phyloP scores from a whole-genome alignment of 164 flowering plant species.

The Tetrastigma voinierianum region DNA sequence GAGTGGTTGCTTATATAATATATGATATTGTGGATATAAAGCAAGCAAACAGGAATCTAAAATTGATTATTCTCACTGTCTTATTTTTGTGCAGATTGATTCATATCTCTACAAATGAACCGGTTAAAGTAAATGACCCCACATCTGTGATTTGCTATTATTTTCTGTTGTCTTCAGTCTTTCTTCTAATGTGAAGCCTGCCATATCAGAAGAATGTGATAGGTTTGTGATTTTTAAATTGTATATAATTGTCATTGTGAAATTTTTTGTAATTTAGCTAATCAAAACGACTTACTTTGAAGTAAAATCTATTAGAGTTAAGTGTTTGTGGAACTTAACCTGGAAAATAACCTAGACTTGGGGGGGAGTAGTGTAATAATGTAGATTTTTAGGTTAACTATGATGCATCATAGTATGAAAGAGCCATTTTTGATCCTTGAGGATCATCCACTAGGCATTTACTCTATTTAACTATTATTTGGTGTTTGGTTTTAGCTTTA shows the following conservation, averaged over 20 bases:
- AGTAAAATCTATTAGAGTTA: too few species aligned
- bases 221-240: slow-evolving; percentile 34
- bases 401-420: background rate
- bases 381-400: background rate
- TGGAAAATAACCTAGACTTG: too few species aligned
- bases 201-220: slow-evolving; percentile 47
- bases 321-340: too few species aligned
- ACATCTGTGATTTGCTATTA: slow-evolving; percentile 62
- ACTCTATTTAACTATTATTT: too few species aligned
- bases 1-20: too few species aligned
- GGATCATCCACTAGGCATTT: too few species aligned
- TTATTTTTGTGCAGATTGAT: slow-evolving; percentile 61
- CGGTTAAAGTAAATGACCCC: slow-evolving; percentile 64
- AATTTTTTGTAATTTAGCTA: background rate
- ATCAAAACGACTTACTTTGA: background rate
- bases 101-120: slow-evolving; percentile 84
- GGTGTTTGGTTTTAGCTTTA: too few species aligned
- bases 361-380: background rate
- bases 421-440: too few species aligned
- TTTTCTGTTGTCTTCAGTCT: slow-evolving; percentile 75
- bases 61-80: background rate
- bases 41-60: too few species aligned
- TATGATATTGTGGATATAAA: too few species aligned
- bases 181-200: slow-evolving; percentile 51
- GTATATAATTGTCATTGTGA: background rate